Conservation (phyloP, 2,329 filamentous ascomycete species). For the Colletotrichum sp. region DNA sequence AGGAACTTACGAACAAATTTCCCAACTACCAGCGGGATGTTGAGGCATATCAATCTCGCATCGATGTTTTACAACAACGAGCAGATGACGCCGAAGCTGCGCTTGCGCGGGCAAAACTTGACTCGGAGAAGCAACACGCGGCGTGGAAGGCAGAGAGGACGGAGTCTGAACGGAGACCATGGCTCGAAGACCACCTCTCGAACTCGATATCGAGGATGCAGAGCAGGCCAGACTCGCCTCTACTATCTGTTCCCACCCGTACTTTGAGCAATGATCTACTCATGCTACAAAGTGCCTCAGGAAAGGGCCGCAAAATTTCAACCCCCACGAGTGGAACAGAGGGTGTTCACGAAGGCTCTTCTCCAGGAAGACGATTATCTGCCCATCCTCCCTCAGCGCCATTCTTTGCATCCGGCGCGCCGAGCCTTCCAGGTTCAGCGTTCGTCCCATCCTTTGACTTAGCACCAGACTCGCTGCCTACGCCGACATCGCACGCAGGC, state of each 20-base stretch:
- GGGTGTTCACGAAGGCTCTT: conserved; percentile 41
- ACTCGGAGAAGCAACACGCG: conserved; percentile 55
- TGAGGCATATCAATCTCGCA: conserved; percentile 60
- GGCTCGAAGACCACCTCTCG: conserved; percentile 54
- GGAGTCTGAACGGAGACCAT: conserved; percentile 49
- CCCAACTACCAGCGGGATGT: conserved; percentile 70
- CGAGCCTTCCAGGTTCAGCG: conserved; percentile 36
- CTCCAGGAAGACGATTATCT: conserved; percentile 53
- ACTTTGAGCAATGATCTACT: conserved; percentile 61
- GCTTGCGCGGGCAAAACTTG: conserved; percentile 57
- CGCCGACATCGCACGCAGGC: conserved; percentile 46
- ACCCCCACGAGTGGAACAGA: conserved; percentile 56
- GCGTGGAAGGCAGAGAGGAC: conserved; percentile 45
- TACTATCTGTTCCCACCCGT: conserved; percentile 51
- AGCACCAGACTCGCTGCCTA: conserved; percentile 38
- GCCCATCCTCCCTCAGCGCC: conserved; percentile 50
- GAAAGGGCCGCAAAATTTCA: conserved; percentile 49
- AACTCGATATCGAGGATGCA: conserved; percentile 46
- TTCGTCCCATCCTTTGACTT: conserved; percentile 56
- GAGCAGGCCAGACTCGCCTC: conserved; percentile 60
- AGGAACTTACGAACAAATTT: conserved; percentile 69
- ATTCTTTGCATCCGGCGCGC: conserved; percentile 42
- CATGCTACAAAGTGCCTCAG: conserved; percentile 24
- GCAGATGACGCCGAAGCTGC: conserved; percentile 70
- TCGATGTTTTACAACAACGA: conserved; percentile 68